A percentile compares a stretch with the other conserved stretches of the same genome.
Conservation (phyloP, 2,329 filamentous ascomycete genomes). For the Aspergillus ibericus region DNA sequence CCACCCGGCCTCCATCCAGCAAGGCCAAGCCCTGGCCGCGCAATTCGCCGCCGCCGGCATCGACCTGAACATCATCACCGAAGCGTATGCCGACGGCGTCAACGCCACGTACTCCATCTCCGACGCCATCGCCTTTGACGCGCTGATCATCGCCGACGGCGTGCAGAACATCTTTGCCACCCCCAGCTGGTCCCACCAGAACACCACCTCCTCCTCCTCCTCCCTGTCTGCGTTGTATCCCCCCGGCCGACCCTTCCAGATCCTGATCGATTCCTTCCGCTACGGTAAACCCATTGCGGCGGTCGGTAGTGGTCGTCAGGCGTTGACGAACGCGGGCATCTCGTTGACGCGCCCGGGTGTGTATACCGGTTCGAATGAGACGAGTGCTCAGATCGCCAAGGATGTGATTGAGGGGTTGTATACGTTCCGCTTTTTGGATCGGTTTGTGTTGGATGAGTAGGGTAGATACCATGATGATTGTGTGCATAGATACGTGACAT, state of each 20-base stretch:
- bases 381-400: constrained; percentile 41
- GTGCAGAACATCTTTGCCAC: constrained; percentile 53
- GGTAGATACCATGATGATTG: background rate
- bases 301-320: constrained; percentile 48
- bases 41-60: constrained; percentile 48
- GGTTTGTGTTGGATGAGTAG: constrained; percentile 58
- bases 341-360: constrained; percentile 37
- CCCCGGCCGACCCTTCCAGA: constrained; percentile 61
- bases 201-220: constrained; percentile 42
- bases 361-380: constrained; percentile 28
- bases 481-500: too few species aligned
- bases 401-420: constrained; percentile 59
- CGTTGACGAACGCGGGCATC: constrained; percentile 49
- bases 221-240: constrained; percentile 68
- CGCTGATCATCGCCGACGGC: constrained; percentile 58
- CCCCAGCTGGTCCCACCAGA: constrained; percentile 24
- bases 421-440: constrained; percentile 65
- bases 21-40: constrained; percentile 59
- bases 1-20: constrained; percentile 53
- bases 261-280: constrained; percentile 61
- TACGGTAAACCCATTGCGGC: constrained; percentile 70
- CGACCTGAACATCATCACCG: constrained; percentile 60
- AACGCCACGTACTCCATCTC: constrained; percentile 65
- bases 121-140: constrained; percentile 50
- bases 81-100: constrained; percentile 55